phyloP scores from a whole-genome alignment of 345 rosid genomes.

The Firmiana major region DNA sequence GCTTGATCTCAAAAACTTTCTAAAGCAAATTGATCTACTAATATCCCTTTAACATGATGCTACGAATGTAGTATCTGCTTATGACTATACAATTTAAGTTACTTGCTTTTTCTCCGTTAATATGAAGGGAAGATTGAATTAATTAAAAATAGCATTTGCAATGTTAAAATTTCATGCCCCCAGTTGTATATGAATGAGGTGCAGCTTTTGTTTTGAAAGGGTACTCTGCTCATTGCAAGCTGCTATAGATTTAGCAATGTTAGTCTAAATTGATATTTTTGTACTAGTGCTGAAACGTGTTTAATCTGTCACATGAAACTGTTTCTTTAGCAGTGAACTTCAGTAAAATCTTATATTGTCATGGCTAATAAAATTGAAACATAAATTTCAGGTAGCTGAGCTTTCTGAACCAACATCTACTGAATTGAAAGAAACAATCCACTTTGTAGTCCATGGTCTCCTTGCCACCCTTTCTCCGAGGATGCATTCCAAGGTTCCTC shows the following conservation, averaged over 20 bases:
- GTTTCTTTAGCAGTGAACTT: slow-evolving; percentile 7
- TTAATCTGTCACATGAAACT: not conserved
- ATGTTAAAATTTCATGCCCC: not conserved
- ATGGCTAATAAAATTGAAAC: slow-evolving; percentile 5
- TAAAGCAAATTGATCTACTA: not conserved
- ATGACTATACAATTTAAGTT: not conserved
- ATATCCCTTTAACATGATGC: not conserved
- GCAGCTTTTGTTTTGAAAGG: not conserved
- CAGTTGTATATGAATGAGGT: not conserved
- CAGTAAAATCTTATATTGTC: not conserved
- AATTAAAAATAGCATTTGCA: not conserved
- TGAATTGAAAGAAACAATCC: slow-evolving; percentile 70
- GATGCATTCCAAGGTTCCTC: slow-evolving; percentile 78
- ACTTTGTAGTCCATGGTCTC: slow-evolving; percentile 87
- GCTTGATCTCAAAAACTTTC: slow-evolving; percentile 5
- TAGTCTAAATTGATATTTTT: not conserved
- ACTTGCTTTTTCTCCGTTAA: not conserved
- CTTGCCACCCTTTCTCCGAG: slow-evolving; percentile 88
- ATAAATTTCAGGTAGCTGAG: slow-evolving; percentile 73
- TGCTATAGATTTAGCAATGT: not conserved
- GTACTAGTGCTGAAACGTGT: not conserved
- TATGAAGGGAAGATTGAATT: not conserved
- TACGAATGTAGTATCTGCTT: not conserved
- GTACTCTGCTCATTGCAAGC: not conserved
- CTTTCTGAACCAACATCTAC: slow-evolving; percentile 82